Evolutionary conservation across 805 yeast genomes (phyloP), one percentile per base, ranked within the genome.

Genomic region (Monosporozyma yasuniensis): DNA sequence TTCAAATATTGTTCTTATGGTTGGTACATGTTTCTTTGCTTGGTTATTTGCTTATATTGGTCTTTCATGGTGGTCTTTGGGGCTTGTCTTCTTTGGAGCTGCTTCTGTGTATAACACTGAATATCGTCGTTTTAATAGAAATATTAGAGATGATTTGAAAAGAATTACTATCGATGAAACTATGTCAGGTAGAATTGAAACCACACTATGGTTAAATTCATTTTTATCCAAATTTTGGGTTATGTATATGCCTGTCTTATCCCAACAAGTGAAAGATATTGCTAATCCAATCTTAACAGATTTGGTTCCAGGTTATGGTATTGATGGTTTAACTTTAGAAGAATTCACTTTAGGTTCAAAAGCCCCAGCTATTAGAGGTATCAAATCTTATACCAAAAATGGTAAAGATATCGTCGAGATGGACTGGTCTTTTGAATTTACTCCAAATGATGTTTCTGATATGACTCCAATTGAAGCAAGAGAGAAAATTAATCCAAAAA

Each of bases 221-320:
- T 85, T 86, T 60, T 67, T 86, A 63, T 81, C 81, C 42, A 86
- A 86, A 67, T 84, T 86, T 61, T 86, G 95, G 95, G 86, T 84
- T 50, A 84, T 86, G 53, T 86, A 86, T 60, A 86, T 86, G 95
- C 91, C 93, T 30, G 88, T 86, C 0, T 71, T 86, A 47, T 81
- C 89, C 6, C 87, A 84, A 56, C 81, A 79, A 67, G 95, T 86
- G 22, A 74, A 80, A 65, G 77, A 75, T 46, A 78, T 76, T 59
- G 84, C 87, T n/a, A 84, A 84, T 58, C 81, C 79, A 22, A 72
- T 76, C 16, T 68, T 86, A 61, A 78, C 80, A 44, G 89, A 79
- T 60, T 79, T 80, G 53, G 87, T 84, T 4, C 91, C 95, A 12
- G 95, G 95, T 25, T 81, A 79, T 59, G 93, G 93, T 63, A 84